These are phyloP conservation scores for Gyrodon lividus DNA, from an alignment of 768 basidiomycete genomes.

Conservation along the genomic window DNA sequence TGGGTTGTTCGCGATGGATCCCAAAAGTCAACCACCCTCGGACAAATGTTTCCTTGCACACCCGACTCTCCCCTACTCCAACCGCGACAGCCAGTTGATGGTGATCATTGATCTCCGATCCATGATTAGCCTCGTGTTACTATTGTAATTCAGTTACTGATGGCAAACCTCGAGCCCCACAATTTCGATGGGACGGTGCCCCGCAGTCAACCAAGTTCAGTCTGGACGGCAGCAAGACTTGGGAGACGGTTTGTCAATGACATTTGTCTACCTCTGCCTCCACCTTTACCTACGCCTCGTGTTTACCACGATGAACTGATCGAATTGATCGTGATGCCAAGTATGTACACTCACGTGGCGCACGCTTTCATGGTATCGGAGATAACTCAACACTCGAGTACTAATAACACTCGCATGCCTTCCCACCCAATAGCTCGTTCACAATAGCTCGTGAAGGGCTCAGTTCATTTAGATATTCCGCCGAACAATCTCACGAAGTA, in stretches of 20 bases:
- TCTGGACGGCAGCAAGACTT: constrained; percentile 8
- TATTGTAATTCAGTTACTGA: constrained; percentile 11
- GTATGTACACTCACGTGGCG: constrained; percentile 22
- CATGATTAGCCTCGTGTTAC: constrained; percentile 22
- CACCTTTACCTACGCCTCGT: constrained; percentile 22
- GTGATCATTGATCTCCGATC: constrained; percentile 12
- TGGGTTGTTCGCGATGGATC: constrained; percentile 10
- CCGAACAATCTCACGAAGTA: constrained; percentile 7
- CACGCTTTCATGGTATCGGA: constrained; percentile 28
- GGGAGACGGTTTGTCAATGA: constrained; percentile 11
- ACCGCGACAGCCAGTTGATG: constrained; percentile 17
- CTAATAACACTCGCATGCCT: neutral
- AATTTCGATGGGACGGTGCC: constrained; percentile 1
- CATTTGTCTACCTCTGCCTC: constrained; percentile 11
- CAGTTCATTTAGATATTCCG: constrained; percentile 16
- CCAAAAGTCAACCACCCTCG: neutral
- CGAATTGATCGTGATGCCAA: neutral
- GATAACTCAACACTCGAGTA: constrained; percentile 16
- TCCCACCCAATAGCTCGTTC: neutral
- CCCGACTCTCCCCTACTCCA: constrained; percentile 10
- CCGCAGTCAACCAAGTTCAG: constrained; percentile 3
- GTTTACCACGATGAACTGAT: constrained; percentile 31
- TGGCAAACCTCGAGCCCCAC: constrained; percentile 13
- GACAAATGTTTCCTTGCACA: neutral
- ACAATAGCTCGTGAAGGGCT: constrained; percentile 10